Evolutionary conservation across 2,329 filamentous ascomycete species (phyloP).

Genomic region (Ophiocordyceps camponoti-rufipedis): DNA sequence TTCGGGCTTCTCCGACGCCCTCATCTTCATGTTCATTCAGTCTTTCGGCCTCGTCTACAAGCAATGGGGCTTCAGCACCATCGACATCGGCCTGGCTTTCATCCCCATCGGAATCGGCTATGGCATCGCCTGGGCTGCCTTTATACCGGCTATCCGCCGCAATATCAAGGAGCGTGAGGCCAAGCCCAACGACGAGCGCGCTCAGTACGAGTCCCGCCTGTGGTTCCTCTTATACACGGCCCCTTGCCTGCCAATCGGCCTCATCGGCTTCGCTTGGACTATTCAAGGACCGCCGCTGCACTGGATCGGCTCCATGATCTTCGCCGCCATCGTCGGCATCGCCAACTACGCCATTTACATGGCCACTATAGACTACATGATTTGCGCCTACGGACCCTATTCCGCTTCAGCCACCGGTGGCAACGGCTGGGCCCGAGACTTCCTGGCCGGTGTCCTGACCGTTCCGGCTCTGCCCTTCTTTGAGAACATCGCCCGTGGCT

Average conservation of each 20-base stretch:
- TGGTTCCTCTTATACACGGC: constrained; percentile 45
- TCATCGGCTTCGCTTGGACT: constrained; percentile 55
- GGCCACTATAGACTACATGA: constrained; percentile 64
- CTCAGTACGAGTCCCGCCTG: constrained; percentile 52
- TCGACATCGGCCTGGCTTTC: constrained; percentile 41
- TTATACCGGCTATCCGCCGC: constrained; percentile 36
- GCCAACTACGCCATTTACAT: constrained; percentile 61
- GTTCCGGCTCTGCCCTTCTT: constrained; percentile 50
- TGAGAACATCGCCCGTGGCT: constrained; percentile 29
- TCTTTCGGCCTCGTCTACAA: constrained; percentile 49
- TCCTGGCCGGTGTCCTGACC: constrained; percentile 54
- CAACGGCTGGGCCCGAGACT: constrained; percentile 57
- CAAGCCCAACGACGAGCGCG: constrained; percentile 34
- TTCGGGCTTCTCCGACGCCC: constrained; percentile 53
- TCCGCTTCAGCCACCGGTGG: constrained; percentile 59
- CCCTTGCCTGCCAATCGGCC: constrained; percentile 43
- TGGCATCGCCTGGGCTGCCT: constrained; percentile 38
- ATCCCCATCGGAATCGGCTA: constrained; percentile 52
- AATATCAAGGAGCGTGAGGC: constrained; percentile 31
- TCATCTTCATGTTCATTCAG: constrained; percentile 66
- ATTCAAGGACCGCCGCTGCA: constrained; percentile 42
- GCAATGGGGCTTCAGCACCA: constrained; percentile 44
- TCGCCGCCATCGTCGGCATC: constrained; percentile 47
- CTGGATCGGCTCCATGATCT: constrained; percentile 52
- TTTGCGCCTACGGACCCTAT: constrained; percentile 55